Conservation (phyloP, 2,329 filamentous ascomycete species). For the Endothia cerciana region DNA sequence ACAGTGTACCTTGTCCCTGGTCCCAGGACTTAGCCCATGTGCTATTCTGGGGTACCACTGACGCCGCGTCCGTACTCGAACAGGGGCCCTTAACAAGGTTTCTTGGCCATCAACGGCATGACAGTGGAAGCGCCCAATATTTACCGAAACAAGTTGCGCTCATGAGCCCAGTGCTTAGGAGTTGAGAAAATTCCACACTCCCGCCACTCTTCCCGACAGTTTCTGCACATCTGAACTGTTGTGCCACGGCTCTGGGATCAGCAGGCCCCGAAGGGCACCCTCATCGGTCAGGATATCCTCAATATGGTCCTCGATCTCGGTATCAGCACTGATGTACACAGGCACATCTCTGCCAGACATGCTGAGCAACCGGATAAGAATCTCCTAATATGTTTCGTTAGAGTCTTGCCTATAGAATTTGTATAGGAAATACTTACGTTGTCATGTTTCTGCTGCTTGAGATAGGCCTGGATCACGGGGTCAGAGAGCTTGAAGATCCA, state of each 20-base stretch:
- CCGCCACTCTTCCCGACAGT: neutral
- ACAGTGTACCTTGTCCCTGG: too few relatives aligned
- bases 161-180: too few relatives aligned
- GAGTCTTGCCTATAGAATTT: too few relatives aligned
- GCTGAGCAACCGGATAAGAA: neutral
- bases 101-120: too few relatives aligned
- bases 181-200: neutral
- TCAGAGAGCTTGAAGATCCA: neutral
- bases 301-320: neutral
- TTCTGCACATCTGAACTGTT: neutral
- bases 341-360: neutral
- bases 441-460: neutral
- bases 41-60: too few relatives aligned
- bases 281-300: neutral
- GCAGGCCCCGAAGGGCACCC: neutral
- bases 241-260: neutral
- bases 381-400: neutral
- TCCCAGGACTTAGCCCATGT: too few relatives aligned
- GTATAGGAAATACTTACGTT: too few relatives aligned
- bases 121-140: too few relatives aligned
- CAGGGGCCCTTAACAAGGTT: too few relatives aligned
- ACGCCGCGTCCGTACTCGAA: too few relatives aligned
- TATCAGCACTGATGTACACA: neutral
- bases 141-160: too few relatives aligned
- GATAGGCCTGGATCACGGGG: neutral